phyloP scores from a whole-genome alignment of 1,139 yeast species.

The Meyerozyma guilliermondii region DNA sequence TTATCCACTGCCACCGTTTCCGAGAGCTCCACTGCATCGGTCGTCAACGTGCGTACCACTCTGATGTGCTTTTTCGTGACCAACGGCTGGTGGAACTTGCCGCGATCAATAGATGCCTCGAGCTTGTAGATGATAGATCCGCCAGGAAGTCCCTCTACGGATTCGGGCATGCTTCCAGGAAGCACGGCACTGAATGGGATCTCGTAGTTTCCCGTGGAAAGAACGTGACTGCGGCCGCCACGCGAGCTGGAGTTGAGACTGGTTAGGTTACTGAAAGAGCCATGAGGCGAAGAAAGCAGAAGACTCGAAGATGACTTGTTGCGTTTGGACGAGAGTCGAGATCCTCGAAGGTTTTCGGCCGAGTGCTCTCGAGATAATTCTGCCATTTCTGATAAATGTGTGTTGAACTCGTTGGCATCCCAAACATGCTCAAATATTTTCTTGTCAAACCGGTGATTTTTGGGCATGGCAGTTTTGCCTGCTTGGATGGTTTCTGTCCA shows the following conservation, averaged over 20 bases:
- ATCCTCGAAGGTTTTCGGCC: neutral
- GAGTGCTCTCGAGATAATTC: neutral
- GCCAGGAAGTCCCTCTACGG: conserved; percentile 87
- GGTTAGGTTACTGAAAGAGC: conserved; percentile 5
- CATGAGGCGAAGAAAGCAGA: neutral
- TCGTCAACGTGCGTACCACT: conserved; percentile 81
- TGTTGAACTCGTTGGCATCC: conserved; percentile 57
- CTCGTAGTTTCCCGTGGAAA: conserved; percentile 79
- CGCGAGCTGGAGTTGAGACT: conserved; percentile 12
- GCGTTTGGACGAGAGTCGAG: neutral
- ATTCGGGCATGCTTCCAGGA: conserved; percentile 84
- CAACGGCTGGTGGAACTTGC: conserved; percentile 65
- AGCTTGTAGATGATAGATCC: conserved; percentile 75
- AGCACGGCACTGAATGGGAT: conserved; percentile 82
- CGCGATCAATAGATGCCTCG: conserved; percentile 79
- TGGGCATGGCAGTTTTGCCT: conserved; percentile 39
- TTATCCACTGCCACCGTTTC: conserved; percentile 94
- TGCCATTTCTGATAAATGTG: conserved; percentile 3
- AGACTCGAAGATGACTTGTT: neutral
- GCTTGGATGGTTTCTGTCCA: conserved; percentile 49
- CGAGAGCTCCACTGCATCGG: conserved; percentile 82
- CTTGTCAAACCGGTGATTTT: conserved; percentile 57
- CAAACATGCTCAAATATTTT: conserved; percentile 71
- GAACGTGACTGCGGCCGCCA: conserved; percentile 19
- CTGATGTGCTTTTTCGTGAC: conserved; percentile 70